Evolutionary conservation across 2,329 filamentous ascomycete species (phyloP).

Genomic region (Paraphoma sp.): DNA sequence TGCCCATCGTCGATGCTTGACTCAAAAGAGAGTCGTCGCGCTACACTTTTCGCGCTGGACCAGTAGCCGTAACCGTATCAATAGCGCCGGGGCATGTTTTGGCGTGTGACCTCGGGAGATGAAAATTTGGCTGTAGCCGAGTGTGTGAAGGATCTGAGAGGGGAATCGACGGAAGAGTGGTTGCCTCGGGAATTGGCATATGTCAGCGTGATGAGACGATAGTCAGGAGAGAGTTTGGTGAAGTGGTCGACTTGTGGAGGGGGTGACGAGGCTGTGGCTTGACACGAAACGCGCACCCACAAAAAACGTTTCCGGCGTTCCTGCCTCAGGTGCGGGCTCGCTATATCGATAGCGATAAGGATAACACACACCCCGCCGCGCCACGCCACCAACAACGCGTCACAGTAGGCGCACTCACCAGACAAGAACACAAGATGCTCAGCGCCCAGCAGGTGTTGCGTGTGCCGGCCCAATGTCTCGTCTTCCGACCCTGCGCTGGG

Average conservation of each 20-base stretch:
- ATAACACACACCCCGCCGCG: not conserved
- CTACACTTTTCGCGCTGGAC: not conserved
- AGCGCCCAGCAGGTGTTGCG: not conserved
- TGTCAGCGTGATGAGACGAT: no score
- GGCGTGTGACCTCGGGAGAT: not conserved
- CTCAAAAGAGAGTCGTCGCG: not conserved
- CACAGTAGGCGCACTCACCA: not conserved
- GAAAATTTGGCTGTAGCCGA: not conserved
- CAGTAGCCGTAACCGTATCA: not conserved
- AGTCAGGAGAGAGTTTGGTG: not conserved
- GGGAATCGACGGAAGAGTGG: not conserved
- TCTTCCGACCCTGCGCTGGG: no score
- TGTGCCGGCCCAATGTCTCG: no score
- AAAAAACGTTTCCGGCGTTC: not conserved
- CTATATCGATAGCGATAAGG: not conserved
- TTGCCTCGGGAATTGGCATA: not conserved
- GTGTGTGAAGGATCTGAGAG: not conserved
- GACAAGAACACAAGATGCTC: not conserved
- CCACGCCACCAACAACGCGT: not conserved
- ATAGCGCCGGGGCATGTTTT: no score
- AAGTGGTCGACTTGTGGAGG: not conserved
- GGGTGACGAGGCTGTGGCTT: not conserved
- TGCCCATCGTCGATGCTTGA: not conserved
- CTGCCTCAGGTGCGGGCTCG: not conserved
- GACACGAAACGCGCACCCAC: not conserved